Percentiles rank a stretch among this genome's conserved stretches.
Conservation (phyloP, 495 filamentous ascomycete genomes). For the Penicillium canariense region DNA sequence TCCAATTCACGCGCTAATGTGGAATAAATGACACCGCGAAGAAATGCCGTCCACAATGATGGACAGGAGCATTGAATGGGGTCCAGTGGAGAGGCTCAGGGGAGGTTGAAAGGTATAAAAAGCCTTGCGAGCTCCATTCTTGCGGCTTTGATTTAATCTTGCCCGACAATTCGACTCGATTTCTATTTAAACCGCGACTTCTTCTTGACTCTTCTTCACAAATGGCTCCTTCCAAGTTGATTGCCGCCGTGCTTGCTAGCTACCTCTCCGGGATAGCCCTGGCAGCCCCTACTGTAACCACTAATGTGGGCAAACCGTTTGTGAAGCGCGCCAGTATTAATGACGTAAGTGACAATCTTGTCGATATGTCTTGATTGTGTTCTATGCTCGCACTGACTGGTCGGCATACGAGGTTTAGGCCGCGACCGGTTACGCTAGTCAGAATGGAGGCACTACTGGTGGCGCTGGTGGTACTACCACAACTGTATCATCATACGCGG, state of each 20-base stretch:
- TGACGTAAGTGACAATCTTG: constrained; percentile 20
- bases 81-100: not conserved
- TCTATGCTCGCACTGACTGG: not conserved
- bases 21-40: not conserved
- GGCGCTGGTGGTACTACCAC: constrained; percentile 57
- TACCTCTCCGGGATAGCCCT: constrained; percentile 30
- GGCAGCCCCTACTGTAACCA: constrained; percentile 29
- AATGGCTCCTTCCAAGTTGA: constrained; percentile 31
- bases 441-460: constrained; percentile 57
- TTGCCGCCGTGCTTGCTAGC: constrained; percentile 25
- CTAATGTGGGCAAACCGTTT: constrained; percentile 3
- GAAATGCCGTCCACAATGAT: not conserved
- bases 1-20: not conserved
- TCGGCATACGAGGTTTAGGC: constrained; percentile 8
- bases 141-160: not conserved
- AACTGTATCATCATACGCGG: constrained; percentile 56
- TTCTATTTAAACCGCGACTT: constrained; percentile 6
- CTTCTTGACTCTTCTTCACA: constrained; percentile 6
- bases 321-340: constrained; percentile 30
- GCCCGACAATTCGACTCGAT: constrained; percentile 14
- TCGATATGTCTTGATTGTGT: not conserved
- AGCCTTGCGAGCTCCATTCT: not conserved
- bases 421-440: constrained; percentile 40
- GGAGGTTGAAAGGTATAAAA: not conserved
- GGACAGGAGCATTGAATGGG: not conserved